Conservation (phyloP, 1,139 yeast species). For the Saccharomyces pastorianus region DNA sequence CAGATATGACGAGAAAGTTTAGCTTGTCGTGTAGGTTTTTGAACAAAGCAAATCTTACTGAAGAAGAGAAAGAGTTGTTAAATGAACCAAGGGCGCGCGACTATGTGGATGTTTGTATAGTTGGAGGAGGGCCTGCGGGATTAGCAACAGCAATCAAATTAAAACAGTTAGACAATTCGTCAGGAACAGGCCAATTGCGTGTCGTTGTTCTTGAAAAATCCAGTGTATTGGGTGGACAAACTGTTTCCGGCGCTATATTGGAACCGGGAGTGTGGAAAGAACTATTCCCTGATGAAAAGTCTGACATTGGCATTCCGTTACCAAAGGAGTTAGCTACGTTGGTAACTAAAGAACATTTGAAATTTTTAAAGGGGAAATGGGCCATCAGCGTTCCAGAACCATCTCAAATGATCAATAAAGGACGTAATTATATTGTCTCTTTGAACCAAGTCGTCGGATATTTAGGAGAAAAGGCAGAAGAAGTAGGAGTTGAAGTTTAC, state of each 20-base stretch:
- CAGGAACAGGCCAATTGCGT: constrained; percentile 57
- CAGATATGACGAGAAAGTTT: not conserved
- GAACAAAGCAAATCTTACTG: constrained; percentile 1
- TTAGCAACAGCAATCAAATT: constrained; percentile 84
- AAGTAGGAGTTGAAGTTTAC: constrained; percentile 84
- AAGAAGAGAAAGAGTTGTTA: constrained; percentile 42
- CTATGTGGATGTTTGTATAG: constrained; percentile 85
- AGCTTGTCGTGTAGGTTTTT: not conserved
- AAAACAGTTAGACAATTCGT: constrained; percentile 71
- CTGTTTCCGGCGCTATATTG: constrained; percentile 85
- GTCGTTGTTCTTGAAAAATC: constrained; percentile 90
- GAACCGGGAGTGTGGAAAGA: constrained; percentile 85
- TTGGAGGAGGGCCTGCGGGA: constrained; percentile 98
- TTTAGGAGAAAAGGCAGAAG: constrained; percentile 84
- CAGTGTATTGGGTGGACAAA: constrained; percentile 86
- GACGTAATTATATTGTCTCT: constrained; percentile 77
- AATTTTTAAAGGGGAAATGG: constrained; percentile 44
- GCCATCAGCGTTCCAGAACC: constrained; percentile 83
- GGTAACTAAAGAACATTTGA: constrained; percentile 66
- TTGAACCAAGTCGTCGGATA: constrained; percentile 74
- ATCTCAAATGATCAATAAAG: constrained; percentile 76
- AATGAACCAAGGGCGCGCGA: constrained; percentile 69
- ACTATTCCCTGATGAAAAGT: constrained; percentile 64
- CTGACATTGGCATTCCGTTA: constrained; percentile 57
- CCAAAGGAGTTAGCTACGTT: constrained; percentile 67